Evolutionary conservation across 2,329 filamentous ascomycete genomes (phyloP), one percentile per base, ranked within the genome.

Genomic region (Stemphylium beticola): DNA sequence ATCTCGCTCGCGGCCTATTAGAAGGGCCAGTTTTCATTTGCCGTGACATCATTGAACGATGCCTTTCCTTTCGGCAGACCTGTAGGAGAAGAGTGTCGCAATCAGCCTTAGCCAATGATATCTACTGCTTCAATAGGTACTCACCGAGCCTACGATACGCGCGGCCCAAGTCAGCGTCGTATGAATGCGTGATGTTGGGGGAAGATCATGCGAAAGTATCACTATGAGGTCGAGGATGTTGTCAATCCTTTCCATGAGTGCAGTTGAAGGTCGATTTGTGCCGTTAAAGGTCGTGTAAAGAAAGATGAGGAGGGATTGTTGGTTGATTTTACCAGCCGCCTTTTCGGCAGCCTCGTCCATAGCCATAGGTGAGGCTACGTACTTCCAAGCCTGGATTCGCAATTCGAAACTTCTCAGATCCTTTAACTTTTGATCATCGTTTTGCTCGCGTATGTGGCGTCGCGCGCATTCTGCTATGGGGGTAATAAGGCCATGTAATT

Each of bases 271-370:
- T 17, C 12, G 8, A 3, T 39, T 41, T 4, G 17, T 24, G 32
- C 40, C 48, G 32, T 51, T 26, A 24, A 51, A 51, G 31, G 33
- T 44, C 1, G 40, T 51, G 33, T 51, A 31, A 15, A 51, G 41
- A 17, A 39, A 51, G 33, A 51, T 33, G 4, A 51, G 34, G 4
- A 51, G 22, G 22, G 33, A 15, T 44, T 51, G 48, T 22, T 44
- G 48, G 9, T 45, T 36, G 17, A 51, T 37, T 10, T 45, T 6
- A n/a, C 48, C 48, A 7, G 48, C 40, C 8, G 39, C 7, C 24
- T 41, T 22, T 17, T 45, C 48, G 6, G 15, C 17, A 17, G 18
- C 34, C 12, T 32, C 18, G 7, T 31, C 15, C 15, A 20, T 26
- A 9, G 2, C 11, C 9, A 10, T n/a, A 4, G 24, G 17, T 20